Evolutionary conservation across 2,329 filamentous ascomycete species (phyloP).

Genomic region (Epichloe aotearoae): DNA sequence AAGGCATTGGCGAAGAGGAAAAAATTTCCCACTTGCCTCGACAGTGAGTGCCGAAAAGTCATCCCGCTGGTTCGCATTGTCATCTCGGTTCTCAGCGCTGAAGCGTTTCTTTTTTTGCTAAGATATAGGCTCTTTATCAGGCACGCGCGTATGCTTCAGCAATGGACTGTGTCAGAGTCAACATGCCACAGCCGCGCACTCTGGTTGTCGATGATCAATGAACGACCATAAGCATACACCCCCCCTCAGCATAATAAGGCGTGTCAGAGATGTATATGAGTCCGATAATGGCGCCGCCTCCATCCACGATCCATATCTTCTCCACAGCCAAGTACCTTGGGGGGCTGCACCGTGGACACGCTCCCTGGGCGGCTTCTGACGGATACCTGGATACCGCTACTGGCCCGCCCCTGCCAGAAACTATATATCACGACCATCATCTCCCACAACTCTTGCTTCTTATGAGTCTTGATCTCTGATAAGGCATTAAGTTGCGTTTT

Average conservation of each 20-base stretch:
- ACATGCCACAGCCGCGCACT: neutral
- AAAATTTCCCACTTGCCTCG: neutral
- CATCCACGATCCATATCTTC: constrained; percentile 7
- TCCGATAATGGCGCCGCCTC: constrained; percentile 4
- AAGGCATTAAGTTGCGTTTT: neutral
- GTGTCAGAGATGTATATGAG: neutral
- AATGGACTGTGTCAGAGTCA: neutral
- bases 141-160: neutral
- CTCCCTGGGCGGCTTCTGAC: constrained; percentile 7
- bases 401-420: neutral
- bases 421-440: constrained; percentile 6
- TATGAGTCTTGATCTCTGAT: neutral
- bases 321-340: constrained; percentile 8
- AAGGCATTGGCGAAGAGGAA: neutral
- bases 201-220: neutral
- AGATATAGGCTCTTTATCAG: neutral
- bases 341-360: constrained; percentile 6
- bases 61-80: too few relatives aligned
- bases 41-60: too few relatives aligned
- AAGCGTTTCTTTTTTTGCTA: neutral
- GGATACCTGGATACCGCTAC: constrained; percentile 4
- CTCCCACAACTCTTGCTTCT: neutral
- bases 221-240: constrained; percentile 1
- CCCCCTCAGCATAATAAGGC: neutral
- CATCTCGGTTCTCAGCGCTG: neutral